Evolutionary conservation across 2,329 filamentous ascomycete species (phyloP), one percentile per base, ranked within the genome.

Genomic region (Cordyceps farinosa): DNA sequence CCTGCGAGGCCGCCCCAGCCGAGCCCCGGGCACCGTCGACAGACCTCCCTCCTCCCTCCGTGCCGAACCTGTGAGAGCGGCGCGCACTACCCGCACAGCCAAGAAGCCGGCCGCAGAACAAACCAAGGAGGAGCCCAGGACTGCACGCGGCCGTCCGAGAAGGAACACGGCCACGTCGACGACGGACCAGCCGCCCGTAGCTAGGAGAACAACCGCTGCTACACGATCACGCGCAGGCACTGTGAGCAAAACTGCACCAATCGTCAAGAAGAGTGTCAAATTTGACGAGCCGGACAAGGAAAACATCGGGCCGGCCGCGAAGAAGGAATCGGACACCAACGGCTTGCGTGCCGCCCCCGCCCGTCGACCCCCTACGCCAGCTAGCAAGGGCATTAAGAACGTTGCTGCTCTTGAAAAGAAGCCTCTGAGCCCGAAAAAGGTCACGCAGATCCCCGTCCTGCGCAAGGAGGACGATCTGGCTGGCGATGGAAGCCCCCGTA

Each of bases 251-350:
- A 62, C 42, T 56, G 50, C 65, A n/a, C 63, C 75, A 65, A 62
- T 74, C 65, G 62, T 76, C 66, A 83, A 84, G 76, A 89, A 87
- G 77, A 80, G 78, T 3, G 86, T 88, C 69, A 86, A 83, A 64
- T 88, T 88, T 71, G 80, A 87, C 70, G 84, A 85, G 67, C 83
- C 84, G 3, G 85, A 87, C 71, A 88, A 89, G 74, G 86, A 89
- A 71, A 88, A 88, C 66, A 74, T 85, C 44, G 71, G 78, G 27
- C 84, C 83, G 15, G 67, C 72, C 3, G 61, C 72, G 29, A 77
- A 75, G 62, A 80, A 80, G 69, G 70, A 73, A 54, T 65, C 74
- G 51, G 66, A 70, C 40, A 59, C 74, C 13, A 66, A 70, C 11
- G 77, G 79, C 32, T 72, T 83, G 45, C 70, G 74, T 47, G 71